These are phyloP conservation scores for Coemansia sp. DNA, from an alignment of 192 early-diverging fungal species.

Conservation along the genomic window DNA sequence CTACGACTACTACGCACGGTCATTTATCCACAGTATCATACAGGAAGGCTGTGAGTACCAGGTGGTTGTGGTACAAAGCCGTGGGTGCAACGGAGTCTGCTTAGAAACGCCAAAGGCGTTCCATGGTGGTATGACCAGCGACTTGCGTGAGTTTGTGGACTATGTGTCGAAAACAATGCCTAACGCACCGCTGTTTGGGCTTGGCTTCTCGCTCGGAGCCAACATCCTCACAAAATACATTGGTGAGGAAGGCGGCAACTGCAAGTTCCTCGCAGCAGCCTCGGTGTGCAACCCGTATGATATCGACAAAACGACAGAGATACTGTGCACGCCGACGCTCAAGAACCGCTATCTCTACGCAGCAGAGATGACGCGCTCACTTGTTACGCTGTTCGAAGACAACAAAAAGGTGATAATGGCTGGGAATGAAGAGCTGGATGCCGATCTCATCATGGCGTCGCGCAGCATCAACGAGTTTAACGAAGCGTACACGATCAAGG, in stretches of 20 bases:
- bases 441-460: conserved; percentile 51
- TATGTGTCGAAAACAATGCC: conserved; percentile 55
- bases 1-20: conserved; percentile 50
- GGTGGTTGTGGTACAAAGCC: conserved; percentile 81
- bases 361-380: conserved; percentile 56
- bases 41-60: conserved; percentile 62
- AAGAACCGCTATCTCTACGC: conserved; percentile 64
- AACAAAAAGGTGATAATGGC: conserved; percentile 56
- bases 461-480: conserved; percentile 82
- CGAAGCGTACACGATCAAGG: conserved; percentile 65
- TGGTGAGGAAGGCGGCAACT: conserved; percentile 75
- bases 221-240: conserved; percentile 92
- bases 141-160: conserved; percentile 56
- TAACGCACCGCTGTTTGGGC: conserved; percentile 68
- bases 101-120: conserved; percentile 78
- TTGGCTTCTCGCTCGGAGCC: conserved; percentile 90
- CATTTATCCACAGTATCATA: conserved; percentile 37
- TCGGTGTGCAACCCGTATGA: conserved; percentile 89
- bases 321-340: conserved; percentile 55
- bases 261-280: conserved; percentile 73
- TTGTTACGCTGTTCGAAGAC: conserved; percentile 51
- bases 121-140: conserved; percentile 79
- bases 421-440: conserved; percentile 42
- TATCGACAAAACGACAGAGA: conserved; percentile 56
- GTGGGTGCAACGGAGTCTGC: conserved; percentile 80